phyloP scores from a whole-genome alignment of 2,329 filamentous ascomycete species.

The Penicillium sp. region DNA sequence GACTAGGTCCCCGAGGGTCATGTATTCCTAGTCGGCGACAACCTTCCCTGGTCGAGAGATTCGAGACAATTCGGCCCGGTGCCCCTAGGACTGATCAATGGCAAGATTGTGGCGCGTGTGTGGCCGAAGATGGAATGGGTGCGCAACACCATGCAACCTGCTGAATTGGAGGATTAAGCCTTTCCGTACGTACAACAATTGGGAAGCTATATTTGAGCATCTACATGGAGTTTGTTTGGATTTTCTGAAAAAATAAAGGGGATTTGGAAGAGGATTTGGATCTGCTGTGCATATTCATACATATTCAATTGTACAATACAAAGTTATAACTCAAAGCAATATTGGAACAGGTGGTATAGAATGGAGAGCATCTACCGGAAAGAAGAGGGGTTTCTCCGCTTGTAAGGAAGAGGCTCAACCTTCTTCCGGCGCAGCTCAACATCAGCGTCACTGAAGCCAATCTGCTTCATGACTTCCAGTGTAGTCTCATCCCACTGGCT shows the following conservation, averaged over 20 bases:
- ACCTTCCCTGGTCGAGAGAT: slow-evolving; percentile 78
- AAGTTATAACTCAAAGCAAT: slow-evolving; percentile 25
- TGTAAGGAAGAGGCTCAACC: slow-evolving; percentile 66
- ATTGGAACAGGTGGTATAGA: slow-evolving; percentile 22
- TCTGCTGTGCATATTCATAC: slow-evolving; percentile 43
- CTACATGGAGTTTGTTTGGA: slow-evolving; percentile 29
- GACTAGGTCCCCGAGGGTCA: slow-evolving; percentile 81
- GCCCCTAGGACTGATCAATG: slow-evolving; percentile 77
- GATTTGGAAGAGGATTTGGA: slow-evolving; percentile 5
- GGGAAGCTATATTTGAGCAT: slow-evolving; percentile 14
- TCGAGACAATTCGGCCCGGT: slow-evolving; percentile 84
- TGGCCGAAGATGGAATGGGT: slow-evolving; percentile 41
- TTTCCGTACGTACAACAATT: not conserved
- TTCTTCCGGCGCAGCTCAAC: slow-evolving; percentile 82
- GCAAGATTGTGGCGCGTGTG: slow-evolving; percentile 68
- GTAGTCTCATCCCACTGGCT: slow-evolving; percentile 87
- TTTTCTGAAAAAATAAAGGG: slow-evolving; percentile 10
- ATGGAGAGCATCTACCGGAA: slow-evolving; percentile 38
- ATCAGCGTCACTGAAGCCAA: slow-evolving; percentile 71
- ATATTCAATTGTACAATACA: slow-evolving; percentile 45
- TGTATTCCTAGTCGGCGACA: slow-evolving; percentile 89
- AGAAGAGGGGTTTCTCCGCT: slow-evolving; percentile 55
- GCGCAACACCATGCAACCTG: slow-evolving; percentile 38
- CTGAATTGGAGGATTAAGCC: slow-evolving; percentile 19
- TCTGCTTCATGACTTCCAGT: slow-evolving; percentile 79